These are phyloP conservation scores for Brachypodium distachyon DNA, from an alignment of 202 grass and related monocot genomes.

Conservation along the genomic window DNA sequence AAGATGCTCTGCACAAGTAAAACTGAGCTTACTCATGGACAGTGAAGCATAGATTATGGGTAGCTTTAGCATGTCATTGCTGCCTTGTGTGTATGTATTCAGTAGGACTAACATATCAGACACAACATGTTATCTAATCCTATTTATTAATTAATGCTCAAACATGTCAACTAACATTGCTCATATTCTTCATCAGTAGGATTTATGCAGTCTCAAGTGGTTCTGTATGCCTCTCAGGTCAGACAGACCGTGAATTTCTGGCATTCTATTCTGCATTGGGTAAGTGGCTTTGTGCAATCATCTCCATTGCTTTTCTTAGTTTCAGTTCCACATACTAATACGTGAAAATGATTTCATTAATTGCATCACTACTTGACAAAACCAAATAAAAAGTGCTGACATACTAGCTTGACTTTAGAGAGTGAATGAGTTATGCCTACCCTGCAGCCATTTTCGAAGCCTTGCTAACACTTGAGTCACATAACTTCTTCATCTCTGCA, in stretches of 20 bases:
- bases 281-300: neutral
- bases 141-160: too few species aligned
- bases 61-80: neutral
- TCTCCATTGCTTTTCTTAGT: neutral
- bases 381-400: conserved; percentile 5
- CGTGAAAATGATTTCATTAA: neutral
- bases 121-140: too few species aligned
- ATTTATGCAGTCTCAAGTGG: neutral
- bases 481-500: conserved; percentile 81
- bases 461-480: conserved; percentile 84
- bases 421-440: conserved; percentile 43
- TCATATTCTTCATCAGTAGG: neutral
- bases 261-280: neutral
- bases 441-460: conserved; percentile 97
- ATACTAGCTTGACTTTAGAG: neutral
- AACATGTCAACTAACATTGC: too few species aligned
- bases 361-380: conserved; percentile 16
- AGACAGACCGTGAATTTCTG: neutral
- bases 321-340: neutral
- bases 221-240: neutral
- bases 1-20: neutral
- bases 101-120: too few species aligned
- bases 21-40: neutral
- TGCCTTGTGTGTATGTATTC: neutral
- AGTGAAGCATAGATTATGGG: neutral